A percentile compares a stretch with the other conserved stretches of the same genome.
phyloP scores from a whole-genome alignment of 495 filamentous ascomycete species.

The Penicillium canariense region DNA sequence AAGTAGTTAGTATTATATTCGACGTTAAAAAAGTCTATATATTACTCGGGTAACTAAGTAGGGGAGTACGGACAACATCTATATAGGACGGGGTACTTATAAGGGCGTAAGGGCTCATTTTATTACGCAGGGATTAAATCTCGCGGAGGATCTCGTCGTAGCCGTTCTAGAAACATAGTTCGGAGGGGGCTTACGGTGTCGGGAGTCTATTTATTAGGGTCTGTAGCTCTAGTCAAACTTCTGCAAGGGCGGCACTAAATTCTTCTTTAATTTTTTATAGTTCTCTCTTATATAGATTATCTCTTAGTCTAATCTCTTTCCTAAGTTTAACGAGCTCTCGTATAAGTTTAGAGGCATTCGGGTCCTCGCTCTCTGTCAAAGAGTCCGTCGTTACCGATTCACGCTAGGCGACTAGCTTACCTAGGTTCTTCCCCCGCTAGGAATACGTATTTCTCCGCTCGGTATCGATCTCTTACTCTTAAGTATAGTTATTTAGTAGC shows the following conservation, averaged over 20 bases:
- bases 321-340: constrained; percentile 25
- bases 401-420: background rate
- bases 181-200: constrained; percentile 11
- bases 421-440: constrained; percentile 4
- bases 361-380: constrained; percentile 21
- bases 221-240: constrained; percentile 12
- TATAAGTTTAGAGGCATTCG: constrained; percentile 1
- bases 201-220: constrained; percentile 10
- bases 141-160: constrained; percentile 22
- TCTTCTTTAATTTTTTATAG: constrained; percentile 21
- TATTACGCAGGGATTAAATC: constrained; percentile 17
- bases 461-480: constrained; percentile 3
- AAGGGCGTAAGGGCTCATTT: constrained; percentile 12
- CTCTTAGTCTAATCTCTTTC: constrained; percentile 20
- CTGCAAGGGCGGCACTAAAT: constrained; percentile 12
- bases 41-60: constrained; percentile 19
- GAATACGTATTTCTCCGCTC: background rate
- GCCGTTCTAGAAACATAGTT: constrained; percentile 6
- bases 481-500: constrained; percentile 5
- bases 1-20: constrained; percentile 7
- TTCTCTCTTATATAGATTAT: constrained; percentile 22
- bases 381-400: constrained; percentile 21
- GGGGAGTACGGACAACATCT: constrained; percentile 24
- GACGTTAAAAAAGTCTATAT: constrained; percentile 14
- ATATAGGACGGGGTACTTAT: constrained; percentile 1